phyloP scores from a whole-genome alignment of 1,284 basidiomycete species.

The Peniophora sp. region DNA sequence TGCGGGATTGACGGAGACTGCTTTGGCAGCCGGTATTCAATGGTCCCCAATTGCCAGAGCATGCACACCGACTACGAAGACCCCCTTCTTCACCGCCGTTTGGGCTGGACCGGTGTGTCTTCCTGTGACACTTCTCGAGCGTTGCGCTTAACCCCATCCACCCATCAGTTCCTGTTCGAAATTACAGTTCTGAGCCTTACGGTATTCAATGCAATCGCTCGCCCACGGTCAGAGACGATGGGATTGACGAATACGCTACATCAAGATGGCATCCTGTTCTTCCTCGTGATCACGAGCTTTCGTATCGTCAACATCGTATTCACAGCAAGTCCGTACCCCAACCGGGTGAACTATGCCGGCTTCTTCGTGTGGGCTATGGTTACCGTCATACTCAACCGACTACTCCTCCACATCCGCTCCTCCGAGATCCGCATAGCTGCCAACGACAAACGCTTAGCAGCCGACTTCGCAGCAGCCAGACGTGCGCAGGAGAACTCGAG shows the following conservation, averaged over 20 bases:
- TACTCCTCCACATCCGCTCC: slow-evolving; percentile 3
- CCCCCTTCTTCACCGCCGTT: background rate
- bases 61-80: background rate
- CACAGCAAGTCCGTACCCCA: background rate
- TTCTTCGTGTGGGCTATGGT: slow-evolving; percentile 4
- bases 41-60: background rate
- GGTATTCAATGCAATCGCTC: slow-evolving; percentile 10
- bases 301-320: background rate
- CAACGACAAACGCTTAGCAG: background rate
- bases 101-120: slow-evolving; percentile 1
- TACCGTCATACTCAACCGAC: background rate
- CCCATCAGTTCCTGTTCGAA: slow-evolving; percentile 13
- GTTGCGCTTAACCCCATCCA: too few species aligned
- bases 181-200: slow-evolving; percentile 10
- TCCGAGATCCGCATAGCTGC: slow-evolving; percentile 1
- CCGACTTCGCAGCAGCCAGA: background rate
- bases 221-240: slow-evolving; percentile 9
- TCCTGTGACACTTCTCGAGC: background rate
- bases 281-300: slow-evolving; percentile 7
- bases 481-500: background rate
- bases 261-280: slow-evolving; percentile 14
- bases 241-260: slow-evolving; percentile 7
- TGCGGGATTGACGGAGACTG: background rate
- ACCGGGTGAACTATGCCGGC: background rate
- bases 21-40: background rate